phyloP scores from a whole-genome alignment of 73 alveolate genomes.

The Paramecium tetraurelia region DNA sequence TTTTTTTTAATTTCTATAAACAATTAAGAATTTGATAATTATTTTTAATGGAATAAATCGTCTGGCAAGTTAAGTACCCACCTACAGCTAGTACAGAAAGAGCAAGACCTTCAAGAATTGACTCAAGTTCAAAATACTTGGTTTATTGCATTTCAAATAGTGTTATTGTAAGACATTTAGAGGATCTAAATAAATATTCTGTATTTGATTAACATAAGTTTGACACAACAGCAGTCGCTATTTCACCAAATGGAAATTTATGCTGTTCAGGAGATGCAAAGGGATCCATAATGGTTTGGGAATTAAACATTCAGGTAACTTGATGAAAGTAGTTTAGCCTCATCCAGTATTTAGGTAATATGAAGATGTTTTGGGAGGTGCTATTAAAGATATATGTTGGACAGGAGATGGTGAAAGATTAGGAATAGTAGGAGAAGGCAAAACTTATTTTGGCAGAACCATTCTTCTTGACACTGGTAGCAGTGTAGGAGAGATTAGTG shows the following conservation, averaged over 20 bases:
- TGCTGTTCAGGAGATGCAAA: conserved; percentile 57
- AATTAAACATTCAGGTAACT: not conserved
- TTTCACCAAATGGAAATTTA: conserved; percentile 57
- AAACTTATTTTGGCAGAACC: conserved; percentile 46
- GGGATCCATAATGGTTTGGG: conserved; percentile 22
- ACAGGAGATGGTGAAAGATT: conserved; percentile 57
- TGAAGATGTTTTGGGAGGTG: conserved; percentile 26
- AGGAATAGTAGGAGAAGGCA: conserved; percentile 60
- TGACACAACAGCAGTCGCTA: conserved; percentile 56
- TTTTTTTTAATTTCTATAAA: too few relatives aligned
- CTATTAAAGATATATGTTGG: conserved; percentile 62
- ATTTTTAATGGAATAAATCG: not conserved
- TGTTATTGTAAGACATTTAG: conserved; percentile 51
- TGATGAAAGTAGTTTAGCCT: not conserved
- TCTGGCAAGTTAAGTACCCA: conserved; percentile 7
- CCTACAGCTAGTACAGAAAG: conserved; percentile 62
- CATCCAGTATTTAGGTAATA: conserved; percentile 39
- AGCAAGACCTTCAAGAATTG: conserved; percentile 42
- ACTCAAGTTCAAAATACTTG: not conserved
- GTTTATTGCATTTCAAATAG: conserved; percentile 52
- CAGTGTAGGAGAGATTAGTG: conserved; percentile 54
- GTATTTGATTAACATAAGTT: conserved; percentile 49
- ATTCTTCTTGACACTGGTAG: conserved; percentile 40
- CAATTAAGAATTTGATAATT: not conserved
- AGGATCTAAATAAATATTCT: conserved; percentile 35